These are phyloP conservation scores for Wickerhamomyces chaumierensis DNA, from an alignment of 805 yeast genomes.

Conservation along the genomic window DNA sequence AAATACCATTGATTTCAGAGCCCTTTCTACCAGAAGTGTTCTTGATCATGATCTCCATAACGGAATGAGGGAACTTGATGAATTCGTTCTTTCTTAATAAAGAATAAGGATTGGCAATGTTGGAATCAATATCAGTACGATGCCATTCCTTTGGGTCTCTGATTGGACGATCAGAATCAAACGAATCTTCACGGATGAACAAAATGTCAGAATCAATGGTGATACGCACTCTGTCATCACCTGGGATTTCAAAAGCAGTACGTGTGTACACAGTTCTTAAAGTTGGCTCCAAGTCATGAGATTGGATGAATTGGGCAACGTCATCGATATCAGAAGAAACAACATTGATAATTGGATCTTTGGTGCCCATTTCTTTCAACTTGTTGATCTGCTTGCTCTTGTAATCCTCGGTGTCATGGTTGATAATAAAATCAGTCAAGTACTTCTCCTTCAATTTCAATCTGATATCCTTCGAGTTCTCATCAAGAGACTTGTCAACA, in stretches of 20 bases:
- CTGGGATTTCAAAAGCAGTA: slow-evolving; percentile 96
- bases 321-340: slow-evolving; percentile 44
- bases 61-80: slow-evolving; percentile 72
- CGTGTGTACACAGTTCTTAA: slow-evolving; percentile 80
- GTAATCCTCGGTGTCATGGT: slow-evolving; percentile 29
- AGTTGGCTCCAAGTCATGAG: slow-evolving; percentile 68
- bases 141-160: slow-evolving; percentile 90
- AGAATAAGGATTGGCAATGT: slow-evolving; percentile 55
- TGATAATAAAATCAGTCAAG: slow-evolving; percentile 58
- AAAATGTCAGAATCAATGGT: slow-evolving; percentile 82
- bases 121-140: slow-evolving; percentile 78
- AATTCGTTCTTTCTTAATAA: slow-evolving; percentile 79
- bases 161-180: slow-evolving; percentile 76
- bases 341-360: slow-evolving; percentile 37
- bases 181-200: slow-evolving; percentile 83
- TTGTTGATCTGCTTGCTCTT: slow-evolving; percentile 46
- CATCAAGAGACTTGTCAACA: slow-evolving; percentile 40
- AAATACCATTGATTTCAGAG: slow-evolving; percentile 20
- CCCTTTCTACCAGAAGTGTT: slow-evolving; percentile 28
- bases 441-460: slow-evolving; percentile 71
- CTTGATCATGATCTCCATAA: slow-evolving; percentile 75
- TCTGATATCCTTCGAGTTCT: slow-evolving; percentile 53
- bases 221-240: slow-evolving; percentile 86
- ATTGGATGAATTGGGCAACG: slow-evolving; percentile 50
- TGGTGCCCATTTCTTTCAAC: slow-evolving; percentile 50